Conservation (phyloP, 345 rosid species). For the Bruguiera gymnorhiza region DNA sequence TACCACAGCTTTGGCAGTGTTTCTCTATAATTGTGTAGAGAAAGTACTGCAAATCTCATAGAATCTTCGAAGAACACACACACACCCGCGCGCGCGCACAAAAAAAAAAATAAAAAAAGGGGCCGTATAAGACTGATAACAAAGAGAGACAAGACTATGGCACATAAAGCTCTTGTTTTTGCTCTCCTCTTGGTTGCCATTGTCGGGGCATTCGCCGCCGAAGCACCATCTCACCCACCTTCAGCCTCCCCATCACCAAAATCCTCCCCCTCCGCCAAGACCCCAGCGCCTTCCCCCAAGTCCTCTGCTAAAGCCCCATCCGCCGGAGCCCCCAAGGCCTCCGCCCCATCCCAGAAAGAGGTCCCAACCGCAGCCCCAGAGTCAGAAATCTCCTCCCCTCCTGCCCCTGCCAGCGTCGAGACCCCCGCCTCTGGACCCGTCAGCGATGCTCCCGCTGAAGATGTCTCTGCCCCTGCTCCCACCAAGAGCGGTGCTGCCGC, state of each 20-base stretch:
- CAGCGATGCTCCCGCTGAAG: conserved; percentile 1
- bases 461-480: conserved; percentile 14
- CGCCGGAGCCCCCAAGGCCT: background rate
- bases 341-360: background rate
- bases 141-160: conserved; percentile 20
- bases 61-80: background rate
- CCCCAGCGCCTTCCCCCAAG: conserved; percentile 6
- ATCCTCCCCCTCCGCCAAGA: background rate
- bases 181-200: conserved; percentile 28
- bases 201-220: conserved; percentile 26
- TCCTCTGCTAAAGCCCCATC: background rate
- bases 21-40: conserved; percentile 19
- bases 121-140: background rate
- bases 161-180: conserved; percentile 22
- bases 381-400: conserved; percentile 18
- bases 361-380: conserved; percentile 6
- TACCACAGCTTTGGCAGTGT: conserved; percentile 23
- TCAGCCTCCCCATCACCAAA: conserved; percentile 2
- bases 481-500: conserved; percentile 3
- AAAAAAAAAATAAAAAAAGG: background rate
- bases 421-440: background rate
- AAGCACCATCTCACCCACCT: conserved; percentile 14
- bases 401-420: conserved; percentile 13
- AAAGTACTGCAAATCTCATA: conserved; percentile 19
- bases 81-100: background rate